These are phyloP conservation scores for Camelina neglecta DNA, from an alignment of 345 rosid genomes.

Conservation along the genomic window DNA sequence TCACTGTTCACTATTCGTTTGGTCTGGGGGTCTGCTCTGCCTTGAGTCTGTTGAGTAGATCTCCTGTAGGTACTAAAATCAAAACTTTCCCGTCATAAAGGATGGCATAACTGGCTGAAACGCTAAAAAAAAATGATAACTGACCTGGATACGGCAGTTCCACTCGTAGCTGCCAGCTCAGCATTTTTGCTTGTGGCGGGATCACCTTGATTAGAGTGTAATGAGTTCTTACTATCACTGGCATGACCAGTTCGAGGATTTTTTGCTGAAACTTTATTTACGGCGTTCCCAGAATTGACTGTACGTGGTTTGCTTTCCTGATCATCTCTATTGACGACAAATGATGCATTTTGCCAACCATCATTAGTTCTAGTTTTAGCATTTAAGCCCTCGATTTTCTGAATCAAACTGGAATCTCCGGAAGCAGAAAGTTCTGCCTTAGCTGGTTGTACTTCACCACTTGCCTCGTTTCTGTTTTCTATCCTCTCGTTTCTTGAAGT, in stretches of 20 bases:
- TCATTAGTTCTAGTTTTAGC: slow-evolving; percentile 71
- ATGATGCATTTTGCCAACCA: slow-evolving; percentile 52
- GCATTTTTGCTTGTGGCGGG: slow-evolving; percentile 52
- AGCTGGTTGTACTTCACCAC: slow-evolving; percentile 45
- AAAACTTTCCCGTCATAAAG: slow-evolving; percentile 43
- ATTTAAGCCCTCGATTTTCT: slow-evolving; percentile 89
- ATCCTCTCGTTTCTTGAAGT: slow-evolving; percentile 56
- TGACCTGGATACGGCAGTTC: slow-evolving; percentile 57
- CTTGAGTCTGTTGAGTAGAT: slow-evolving; percentile 59
- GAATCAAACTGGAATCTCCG: slow-evolving; percentile 70
- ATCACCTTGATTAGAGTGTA: slow-evolving; percentile 46
- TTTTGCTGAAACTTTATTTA: slow-evolving; percentile 50
- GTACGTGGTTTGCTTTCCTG: slow-evolving; percentile 52
- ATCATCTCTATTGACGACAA: slow-evolving; percentile 49
- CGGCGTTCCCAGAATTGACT: slow-evolving; percentile 45
- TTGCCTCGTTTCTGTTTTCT: slow-evolving; percentile 48
- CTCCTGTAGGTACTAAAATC: slow-evolving; percentile 62
- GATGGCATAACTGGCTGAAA: slow-evolving; percentile 42
- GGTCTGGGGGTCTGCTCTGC: slow-evolving; percentile 61
- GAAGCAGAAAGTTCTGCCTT: slow-evolving; percentile 48
- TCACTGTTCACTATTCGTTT: slow-evolving; percentile 58
- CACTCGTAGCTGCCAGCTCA: slow-evolving; percentile 42
- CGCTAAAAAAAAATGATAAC: slow-evolving; percentile 36
- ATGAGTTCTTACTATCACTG: slow-evolving; percentile 43
- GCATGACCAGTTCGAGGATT: slow-evolving; percentile 45